Evolutionary conservation across 148 eudicot genomes (phyloP), one percentile per base, ranked within the genome.

Genomic region (Rheum nobile): DNA sequence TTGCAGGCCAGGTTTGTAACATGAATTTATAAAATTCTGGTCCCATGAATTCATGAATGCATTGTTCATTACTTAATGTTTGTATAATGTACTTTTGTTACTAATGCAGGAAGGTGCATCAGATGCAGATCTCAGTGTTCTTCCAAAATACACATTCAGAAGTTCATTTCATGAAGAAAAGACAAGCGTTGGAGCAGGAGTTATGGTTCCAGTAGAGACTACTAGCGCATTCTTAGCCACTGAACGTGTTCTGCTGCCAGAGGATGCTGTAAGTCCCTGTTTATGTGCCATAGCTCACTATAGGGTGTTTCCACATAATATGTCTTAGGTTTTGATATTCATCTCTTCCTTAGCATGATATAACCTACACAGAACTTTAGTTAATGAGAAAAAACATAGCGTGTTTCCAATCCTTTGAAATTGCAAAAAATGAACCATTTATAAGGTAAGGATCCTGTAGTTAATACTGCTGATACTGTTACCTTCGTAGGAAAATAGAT

Each of bases 71-170:
- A 29, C 67, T 28, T 2, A 28, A 29, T 13, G 67, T 29, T 16
- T 34, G 16, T 32, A 17, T 32, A 6, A 31, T 31, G 22, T 31
- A 19, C 16, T 65, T 65, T 16, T 65, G 70, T 16, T 65, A 65
- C 39, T 75, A 77, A 75, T 19, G 74, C 87, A 94, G 98, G 96
- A 91, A 81, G 98, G 98, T 83, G 98, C 98, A 67, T 91, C 98
- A 57, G 98, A 94, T 67, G 90, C 90, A 72, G 98, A 94, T 78
- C 84, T 94, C 74, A 84, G 89, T 57, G 76, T 83, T 35, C 96
- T 94, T 72, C 91, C 90, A 7, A 91, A 86, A 73, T 94, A 94
- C 79, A 88, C 70, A 81, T 94, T 87, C 75, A 84, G 79, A 55
- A 78, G 74, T 35, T 81, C 85, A 67, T 75, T 79, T 61, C 82